These are phyloP conservation scores for Cladosporium colombiae DNA, from an alignment of 2,329 filamentous ascomycete species.

Conservation along the genomic window DNA sequence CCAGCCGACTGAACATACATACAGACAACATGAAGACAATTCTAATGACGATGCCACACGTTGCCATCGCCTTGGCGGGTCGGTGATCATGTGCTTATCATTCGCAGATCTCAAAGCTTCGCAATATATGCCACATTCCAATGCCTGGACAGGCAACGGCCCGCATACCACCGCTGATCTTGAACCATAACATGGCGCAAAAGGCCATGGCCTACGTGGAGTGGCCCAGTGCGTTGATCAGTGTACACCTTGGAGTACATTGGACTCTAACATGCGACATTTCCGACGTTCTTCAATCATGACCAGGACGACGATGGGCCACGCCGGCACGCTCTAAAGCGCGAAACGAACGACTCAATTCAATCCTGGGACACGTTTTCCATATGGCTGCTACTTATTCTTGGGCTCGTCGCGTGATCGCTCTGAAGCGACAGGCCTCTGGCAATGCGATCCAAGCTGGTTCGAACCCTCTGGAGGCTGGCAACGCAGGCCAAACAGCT, in stretches of 20 bases:
- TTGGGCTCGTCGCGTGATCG: conserved; percentile 10
- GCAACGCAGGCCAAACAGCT: not conserved
- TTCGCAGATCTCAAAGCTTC: conserved; percentile 5
- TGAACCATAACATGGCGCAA: conserved; percentile 32
- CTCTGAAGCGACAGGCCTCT: conserved; percentile 11
- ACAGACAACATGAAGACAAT: not conserved
- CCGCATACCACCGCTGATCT: conserved; percentile 32
- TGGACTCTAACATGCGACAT: not conserved
- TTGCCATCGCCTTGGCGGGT: not conserved
- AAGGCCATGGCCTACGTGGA: not conserved
- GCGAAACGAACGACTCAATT: not conserved
- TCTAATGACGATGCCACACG: not conserved
- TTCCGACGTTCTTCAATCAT: not conserved
- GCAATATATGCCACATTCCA: conserved; percentile 38
- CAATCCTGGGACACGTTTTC: not conserved
- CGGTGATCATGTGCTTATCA: not conserved
- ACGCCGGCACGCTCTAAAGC: not conserved
- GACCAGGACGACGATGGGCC: not conserved
- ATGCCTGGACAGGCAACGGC: conserved; percentile 38
- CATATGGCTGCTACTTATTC: not conserved
- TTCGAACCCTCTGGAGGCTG: conserved; percentile 21
- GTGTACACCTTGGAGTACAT: not conserved
- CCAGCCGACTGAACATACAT: not conserved
- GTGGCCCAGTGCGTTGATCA: not conserved
- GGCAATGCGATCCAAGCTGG: conserved; percentile 9